Percentiles rank a stretch among this genome's conserved stretches.
Evolutionary conservation across 2,329 filamentous ascomycete species (phyloP).

Genomic region (Alternaria ethzedia): DNA sequence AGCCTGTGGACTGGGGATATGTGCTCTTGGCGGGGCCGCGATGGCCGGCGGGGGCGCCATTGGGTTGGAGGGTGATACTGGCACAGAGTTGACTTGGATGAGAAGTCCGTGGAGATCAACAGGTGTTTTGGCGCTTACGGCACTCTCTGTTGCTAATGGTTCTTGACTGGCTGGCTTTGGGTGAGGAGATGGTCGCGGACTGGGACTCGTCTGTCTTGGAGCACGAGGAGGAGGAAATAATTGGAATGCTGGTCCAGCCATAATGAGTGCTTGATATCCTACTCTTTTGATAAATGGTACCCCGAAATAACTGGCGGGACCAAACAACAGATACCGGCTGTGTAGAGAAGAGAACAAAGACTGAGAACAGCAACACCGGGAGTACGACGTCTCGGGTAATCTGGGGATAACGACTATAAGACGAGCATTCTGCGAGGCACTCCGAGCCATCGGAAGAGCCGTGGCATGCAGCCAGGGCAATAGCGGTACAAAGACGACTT

Average conservation of each 20-base stretch:
- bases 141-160: slow-evolving; percentile 37
- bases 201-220: slow-evolving; percentile 42
- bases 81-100: slow-evolving; percentile 49
- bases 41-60: slow-evolving; percentile 30
- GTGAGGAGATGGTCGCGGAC: slow-evolving; percentile 29
- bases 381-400: slow-evolving; percentile 32
- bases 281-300: slow-evolving; percentile 20
- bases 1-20: slow-evolving; percentile 30
- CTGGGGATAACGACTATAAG: slow-evolving; percentile 45
- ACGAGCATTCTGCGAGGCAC: slow-evolving; percentile 19
- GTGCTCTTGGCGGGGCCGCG: slow-evolving; percentile 34
- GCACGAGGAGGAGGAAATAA: slow-evolving; percentile 48
- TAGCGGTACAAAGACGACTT: slow-evolving; percentile 43
- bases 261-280: slow-evolving; percentile 25
- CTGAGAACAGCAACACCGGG: slow-evolving; percentile 20
- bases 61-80: slow-evolving; percentile 39
- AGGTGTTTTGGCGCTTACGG: slow-evolving; percentile 37
- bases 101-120: slow-evolving; percentile 49
- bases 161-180: slow-evolving; percentile 40
- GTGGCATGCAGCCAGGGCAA: slow-evolving; percentile 25
- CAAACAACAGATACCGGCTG: slow-evolving; percentile 16
- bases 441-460: slow-evolving; percentile 15
- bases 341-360: slow-evolving; percentile 15
- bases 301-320: slow-evolving; percentile 25
- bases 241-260: slow-evolving; percentile 46